Conservation (phyloP, 2,329 filamentous ascomycete species). For the Aspergillus sergii region DNA sequence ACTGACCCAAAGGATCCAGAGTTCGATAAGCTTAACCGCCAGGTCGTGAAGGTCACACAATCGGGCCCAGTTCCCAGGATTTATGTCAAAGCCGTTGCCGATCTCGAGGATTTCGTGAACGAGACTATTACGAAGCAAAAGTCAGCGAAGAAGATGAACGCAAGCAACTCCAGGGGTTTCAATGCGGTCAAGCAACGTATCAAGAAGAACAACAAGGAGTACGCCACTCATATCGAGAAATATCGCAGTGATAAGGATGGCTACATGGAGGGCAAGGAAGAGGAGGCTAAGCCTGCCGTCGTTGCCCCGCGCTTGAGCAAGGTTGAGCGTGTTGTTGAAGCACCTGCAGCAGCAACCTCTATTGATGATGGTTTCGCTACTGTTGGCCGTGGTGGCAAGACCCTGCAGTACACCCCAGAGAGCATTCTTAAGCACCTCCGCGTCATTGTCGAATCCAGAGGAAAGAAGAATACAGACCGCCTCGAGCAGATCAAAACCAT, state of each 20-base stretch:
- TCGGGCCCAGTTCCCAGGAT: constrained; percentile 81
- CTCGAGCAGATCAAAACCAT: constrained; percentile 93
- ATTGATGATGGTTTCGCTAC: constrained; percentile 83
- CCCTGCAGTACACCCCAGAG: constrained; percentile 90
- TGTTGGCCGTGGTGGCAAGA: constrained; percentile 85
- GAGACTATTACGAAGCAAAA: constrained; percentile 96
- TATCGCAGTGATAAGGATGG: constrained; percentile 83
- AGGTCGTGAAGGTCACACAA: constrained; percentile 76
- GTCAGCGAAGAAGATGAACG: constrained; percentile 96
- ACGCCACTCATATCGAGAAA: constrained; percentile 80
- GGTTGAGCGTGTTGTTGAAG: constrained; percentile 40
- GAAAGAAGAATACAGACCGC: constrained; percentile 98
- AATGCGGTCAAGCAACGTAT: constrained; percentile 98
- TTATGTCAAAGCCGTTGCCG: constrained; percentile 90
- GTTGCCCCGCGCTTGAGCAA: constrained; percentile 55
- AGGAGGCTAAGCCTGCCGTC: constrained; percentile 60
- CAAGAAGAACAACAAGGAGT: constrained; percentile 98
- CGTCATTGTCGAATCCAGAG: constrained; percentile 89
- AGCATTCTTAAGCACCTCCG: constrained; percentile 97
- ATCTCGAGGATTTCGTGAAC: constrained; percentile 91
- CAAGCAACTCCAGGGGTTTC: constrained; percentile 86
- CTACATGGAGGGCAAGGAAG: constrained; percentile 84
- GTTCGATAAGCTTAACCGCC: constrained; percentile 91
- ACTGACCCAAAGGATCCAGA: constrained; percentile 56
- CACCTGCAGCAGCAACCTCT: constrained; percentile 53